Conservation (phyloP, 208 protist species). For the Trypanosoma avium region DNA sequence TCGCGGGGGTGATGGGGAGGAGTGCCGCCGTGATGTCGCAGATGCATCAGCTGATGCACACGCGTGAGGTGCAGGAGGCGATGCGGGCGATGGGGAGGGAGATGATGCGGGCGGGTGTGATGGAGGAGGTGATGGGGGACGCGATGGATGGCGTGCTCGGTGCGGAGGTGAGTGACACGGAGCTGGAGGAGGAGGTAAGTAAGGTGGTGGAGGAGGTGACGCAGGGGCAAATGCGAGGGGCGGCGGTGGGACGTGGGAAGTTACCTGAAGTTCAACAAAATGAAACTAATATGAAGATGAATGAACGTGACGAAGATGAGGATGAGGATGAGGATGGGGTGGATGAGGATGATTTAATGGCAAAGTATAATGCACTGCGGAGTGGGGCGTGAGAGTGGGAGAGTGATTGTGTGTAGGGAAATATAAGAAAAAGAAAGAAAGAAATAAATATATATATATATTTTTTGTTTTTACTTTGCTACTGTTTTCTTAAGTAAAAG, state of each 20-base stretch:
- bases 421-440: background rate
- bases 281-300: no score
- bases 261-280: conserved; percentile 41
- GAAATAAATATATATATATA: background rate
- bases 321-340: conserved; percentile 23
- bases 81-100: conserved; percentile 85
- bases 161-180: conserved; percentile 82
- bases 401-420: background rate
- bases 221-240: conserved; percentile 65
- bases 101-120: conserved; percentile 89
- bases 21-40: conserved; percentile 82
- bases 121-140: conserved; percentile 91
- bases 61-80: conserved; percentile 73
- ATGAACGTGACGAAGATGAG: conserved; percentile 44
- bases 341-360: conserved; percentile 51
- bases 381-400: background rate
- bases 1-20: conserved; percentile 68
- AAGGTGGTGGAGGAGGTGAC: conserved; percentile 88
- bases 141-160: conserved; percentile 80
- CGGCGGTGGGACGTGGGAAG: conserved; percentile 44
- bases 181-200: conserved; percentile 87
- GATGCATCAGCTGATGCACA: conserved; percentile 82
- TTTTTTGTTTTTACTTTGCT: background rate
- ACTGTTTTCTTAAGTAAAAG: background rate
- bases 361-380: conserved; percentile 62